Percentiles rank a stretch among this genome's conserved stretches.
Conservation (phyloP, 2,329 filamentous ascomycete genomes). For the Dothistroma septosporum region DNA sequence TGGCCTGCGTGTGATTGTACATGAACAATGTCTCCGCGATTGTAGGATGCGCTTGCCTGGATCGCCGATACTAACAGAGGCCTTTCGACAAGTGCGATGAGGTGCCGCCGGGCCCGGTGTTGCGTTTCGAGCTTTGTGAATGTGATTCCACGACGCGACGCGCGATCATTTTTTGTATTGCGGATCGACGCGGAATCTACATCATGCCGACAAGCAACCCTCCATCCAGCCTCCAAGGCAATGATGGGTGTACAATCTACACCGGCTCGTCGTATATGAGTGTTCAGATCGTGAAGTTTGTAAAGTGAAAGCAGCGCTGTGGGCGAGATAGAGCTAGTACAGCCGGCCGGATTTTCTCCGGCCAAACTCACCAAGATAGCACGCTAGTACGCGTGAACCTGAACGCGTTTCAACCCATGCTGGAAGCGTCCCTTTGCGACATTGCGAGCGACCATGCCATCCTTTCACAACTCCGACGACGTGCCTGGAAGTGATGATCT, state of each 20-base stretch:
- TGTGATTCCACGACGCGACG: neutral
- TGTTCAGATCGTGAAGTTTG: no score
- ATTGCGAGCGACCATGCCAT: neutral
- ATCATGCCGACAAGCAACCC: neutral
- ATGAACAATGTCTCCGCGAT: neutral
- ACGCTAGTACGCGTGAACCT: no score
- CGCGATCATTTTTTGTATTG: neutral
- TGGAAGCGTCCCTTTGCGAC: neutral
- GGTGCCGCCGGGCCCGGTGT: neutral
- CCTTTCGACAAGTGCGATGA: neutral
- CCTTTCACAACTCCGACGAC: neutral
- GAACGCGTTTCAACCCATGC: no score
- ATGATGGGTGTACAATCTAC: no score
- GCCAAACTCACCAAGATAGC: no score
- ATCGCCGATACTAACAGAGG: neutral
- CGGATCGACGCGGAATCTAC: neutral
- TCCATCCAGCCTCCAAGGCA: no score
- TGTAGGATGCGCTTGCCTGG: neutral
- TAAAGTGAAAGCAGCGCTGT: no score
- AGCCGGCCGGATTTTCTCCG: no score
- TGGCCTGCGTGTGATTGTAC: neutral
- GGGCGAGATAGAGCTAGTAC: no score
- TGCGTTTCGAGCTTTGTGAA: neutral
- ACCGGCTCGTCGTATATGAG: no score
- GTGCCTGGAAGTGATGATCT: conserved; percentile 11